Base-by-base conservation (phyloP, 164 flowering plant genomes). In the Vitis vinifera region DNA sequence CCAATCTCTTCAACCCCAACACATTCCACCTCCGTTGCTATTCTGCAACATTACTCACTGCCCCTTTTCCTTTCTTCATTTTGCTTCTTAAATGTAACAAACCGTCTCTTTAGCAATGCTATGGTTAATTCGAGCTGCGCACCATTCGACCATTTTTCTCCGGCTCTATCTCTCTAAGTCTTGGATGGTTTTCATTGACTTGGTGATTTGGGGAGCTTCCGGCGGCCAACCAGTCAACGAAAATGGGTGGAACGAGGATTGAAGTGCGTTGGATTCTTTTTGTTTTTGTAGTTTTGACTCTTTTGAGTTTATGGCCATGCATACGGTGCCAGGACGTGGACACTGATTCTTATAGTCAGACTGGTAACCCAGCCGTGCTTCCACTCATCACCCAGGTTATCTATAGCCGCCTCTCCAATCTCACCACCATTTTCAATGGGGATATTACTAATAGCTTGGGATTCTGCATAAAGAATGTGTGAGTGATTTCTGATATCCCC, bases 381-480 rank as follows among this genome's bases (percentile, higher is more conserved):
- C 79, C 81, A 4, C 65, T 86, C 55, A 44, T 90, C 2, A 65
- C 93, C 13, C 63, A 85, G 48, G 50, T 76, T 10, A 47, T 88
- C 10, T 85, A 82, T 65, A 65, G 48, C 30, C 79, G 82, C 37
- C 73, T 92, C 59, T 75, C 80, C 11, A 86, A 84, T 81, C 67
- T 88, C 47, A 76, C 86, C 4, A 31, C 55, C 7, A 53, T 75
- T 0, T 75, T 92, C 51, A 62, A 69, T 15, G 60, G 27, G 2
- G 91, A 89, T 57, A 74, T 84, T 7, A 9, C 2, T 8, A 55
- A 74, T 0, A 57, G 57, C 2, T 63, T 91, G 66, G 79, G 78
- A 6, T 93, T 81, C 71, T 93, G 98, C 79, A 78, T 93, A 13
- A 83, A 81, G 75, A 78, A 93, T 70, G 65, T 76, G 98, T 93